Percentiles rank a stretch among this genome's conserved stretches.
These are phyloP conservation scores for Huntiella abstrusa DNA, from an alignment of 2,329 filamentous ascomycete species.

Conservation along the genomic window DNA sequence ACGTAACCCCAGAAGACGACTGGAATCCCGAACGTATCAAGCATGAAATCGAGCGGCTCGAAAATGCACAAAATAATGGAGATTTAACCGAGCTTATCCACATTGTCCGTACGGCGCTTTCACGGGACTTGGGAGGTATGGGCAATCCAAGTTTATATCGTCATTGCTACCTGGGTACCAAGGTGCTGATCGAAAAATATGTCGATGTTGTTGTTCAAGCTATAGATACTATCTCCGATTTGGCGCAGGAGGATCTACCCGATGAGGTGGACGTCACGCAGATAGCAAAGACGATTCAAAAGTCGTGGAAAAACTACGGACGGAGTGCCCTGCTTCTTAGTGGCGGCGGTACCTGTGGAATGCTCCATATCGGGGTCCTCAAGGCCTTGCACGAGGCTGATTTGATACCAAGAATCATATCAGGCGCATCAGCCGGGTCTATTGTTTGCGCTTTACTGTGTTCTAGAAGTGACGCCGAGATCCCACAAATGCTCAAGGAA, in stretches of 20 bases:
- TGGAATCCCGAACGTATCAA: slow-evolving; percentile 55
- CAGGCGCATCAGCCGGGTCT: slow-evolving; percentile 70
- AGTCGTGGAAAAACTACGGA: slow-evolving; percentile 64
- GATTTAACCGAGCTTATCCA: slow-evolving; percentile 65
- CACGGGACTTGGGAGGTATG: slow-evolving; percentile 70
- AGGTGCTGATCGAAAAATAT: slow-evolving; percentile 70
- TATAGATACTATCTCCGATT: slow-evolving; percentile 50
- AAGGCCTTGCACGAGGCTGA: slow-evolving; percentile 60
- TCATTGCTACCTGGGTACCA: slow-evolving; percentile 72
- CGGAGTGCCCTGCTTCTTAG: slow-evolving; percentile 66
- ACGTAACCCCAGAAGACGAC: slow-evolving; percentile 27
- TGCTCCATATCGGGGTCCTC: slow-evolving; percentile 78
- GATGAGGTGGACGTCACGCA: slow-evolving; percentile 39
- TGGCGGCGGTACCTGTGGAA: slow-evolving; percentile 75
- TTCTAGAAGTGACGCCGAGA: slow-evolving; percentile 57
- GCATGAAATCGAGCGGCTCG: slow-evolving; percentile 50
- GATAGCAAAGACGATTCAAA: slow-evolving; percentile 48
- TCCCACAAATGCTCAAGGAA: slow-evolving; percentile 46
- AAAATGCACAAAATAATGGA: slow-evolving; percentile 50
- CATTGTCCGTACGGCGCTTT: slow-evolving; percentile 60
- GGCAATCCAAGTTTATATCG: slow-evolving; percentile 66
- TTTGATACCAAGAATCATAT: slow-evolving; percentile 69
- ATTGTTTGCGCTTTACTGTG: slow-evolving; percentile 72
- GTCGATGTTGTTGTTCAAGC: slow-evolving; percentile 62
- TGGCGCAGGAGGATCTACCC: slow-evolving; percentile 28